Base-by-base conservation (phyloP, 441 rosid species). In the Pelargonium cotyledonis region DNA sequence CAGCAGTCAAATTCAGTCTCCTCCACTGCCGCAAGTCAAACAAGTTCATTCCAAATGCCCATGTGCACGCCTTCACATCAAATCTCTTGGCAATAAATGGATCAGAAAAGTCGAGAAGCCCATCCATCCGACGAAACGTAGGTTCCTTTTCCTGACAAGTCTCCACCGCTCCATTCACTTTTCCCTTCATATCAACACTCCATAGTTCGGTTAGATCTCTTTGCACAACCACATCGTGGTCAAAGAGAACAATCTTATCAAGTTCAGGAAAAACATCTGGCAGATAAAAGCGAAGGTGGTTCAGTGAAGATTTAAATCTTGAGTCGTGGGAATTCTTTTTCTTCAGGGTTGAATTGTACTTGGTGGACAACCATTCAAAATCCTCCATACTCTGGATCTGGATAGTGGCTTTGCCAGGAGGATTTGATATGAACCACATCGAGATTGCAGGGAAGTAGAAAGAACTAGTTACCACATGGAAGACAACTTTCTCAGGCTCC, bases 11-110 rank as follows among this genome's bases (percentile, higher is more conserved):
- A 76, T 87, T 85, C 63, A 66, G 81, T 75, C 81, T 83, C 80
- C 95, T 93, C 97, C 97, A 91, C 76, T 86, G 85, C 66, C 70
- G 69, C 67, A 91, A 85, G 78, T 87, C 90, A 82, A 94, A 77
- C 78, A 94, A 75, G 83, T 94, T 91, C 97, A 91, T 80, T 21
- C 99, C 99, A 71, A 88, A 91, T 3, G 92, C 96, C 99, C 99
- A 94, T 2, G 96, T 87, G 85, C 97, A 89, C 68, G 91, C 76
- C 68, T 77, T 76, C 44, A 79, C 74, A 73, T 80, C 76, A 77
- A 91, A 87, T 75, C 85, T 86, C 79, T 78, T 73, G 11, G 82
- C 77, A 67, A 89, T 81, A 75, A 80, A 84, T 63, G 84, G 81
- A 75, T 91, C 91, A 68, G 94, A 83, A 81, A 94, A 87, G 79